Conservation (phyloP, 2,329 filamentous ascomycete species). For the Rhinocladiella mackenziei region DNA sequence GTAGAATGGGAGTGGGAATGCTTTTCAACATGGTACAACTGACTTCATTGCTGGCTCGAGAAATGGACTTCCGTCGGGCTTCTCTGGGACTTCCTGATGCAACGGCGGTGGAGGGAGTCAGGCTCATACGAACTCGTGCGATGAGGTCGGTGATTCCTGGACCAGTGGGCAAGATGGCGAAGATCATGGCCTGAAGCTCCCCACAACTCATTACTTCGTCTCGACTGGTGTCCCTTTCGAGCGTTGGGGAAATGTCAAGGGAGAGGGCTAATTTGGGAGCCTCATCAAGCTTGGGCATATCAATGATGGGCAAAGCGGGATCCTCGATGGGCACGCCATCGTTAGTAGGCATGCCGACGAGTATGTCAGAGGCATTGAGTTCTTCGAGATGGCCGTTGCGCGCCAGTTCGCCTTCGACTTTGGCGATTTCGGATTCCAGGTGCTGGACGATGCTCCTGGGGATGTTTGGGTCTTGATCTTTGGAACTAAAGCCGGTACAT, state of each 20-base stretch:
- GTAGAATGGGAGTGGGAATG: slow-evolving; percentile 29
- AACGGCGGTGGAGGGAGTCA: slow-evolving; percentile 33
- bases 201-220: slow-evolving; percentile 31
- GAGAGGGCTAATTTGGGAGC: slow-evolving; percentile 10
- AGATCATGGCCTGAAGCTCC: slow-evolving; percentile 33
- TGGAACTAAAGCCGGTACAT: slow-evolving; percentile 34
- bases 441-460: slow-evolving; percentile 36
- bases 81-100: slow-evolving; percentile 23
- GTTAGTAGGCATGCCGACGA: slow-evolving; percentile 30
- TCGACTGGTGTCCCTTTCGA: slow-evolving; percentile 23
- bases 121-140: slow-evolving; percentile 34
- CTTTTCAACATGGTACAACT: slow-evolving; percentile 29
- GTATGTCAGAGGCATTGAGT: slow-evolving; percentile 28
- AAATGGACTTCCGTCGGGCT: slow-evolving; percentile 24
- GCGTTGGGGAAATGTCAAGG: slow-evolving; percentile 7
- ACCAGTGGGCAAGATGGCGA: slow-evolving; percentile 32
- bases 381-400: slow-evolving; percentile 31
- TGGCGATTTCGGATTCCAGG: slow-evolving; percentile 36
- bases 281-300: slow-evolving; percentile 18
- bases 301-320: slow-evolving; percentile 18
- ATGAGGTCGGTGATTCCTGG: slow-evolving; percentile 33
- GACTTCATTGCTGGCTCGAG: slow-evolving; percentile 24
- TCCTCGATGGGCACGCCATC: slow-evolving; percentile 25
- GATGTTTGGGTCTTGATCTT: slow-evolving; percentile 30
- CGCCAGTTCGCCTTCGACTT: slow-evolving; percentile 33